phyloP scores from a whole-genome alignment of 306 rosid species.

The Trichosanthes truncata region DNA sequence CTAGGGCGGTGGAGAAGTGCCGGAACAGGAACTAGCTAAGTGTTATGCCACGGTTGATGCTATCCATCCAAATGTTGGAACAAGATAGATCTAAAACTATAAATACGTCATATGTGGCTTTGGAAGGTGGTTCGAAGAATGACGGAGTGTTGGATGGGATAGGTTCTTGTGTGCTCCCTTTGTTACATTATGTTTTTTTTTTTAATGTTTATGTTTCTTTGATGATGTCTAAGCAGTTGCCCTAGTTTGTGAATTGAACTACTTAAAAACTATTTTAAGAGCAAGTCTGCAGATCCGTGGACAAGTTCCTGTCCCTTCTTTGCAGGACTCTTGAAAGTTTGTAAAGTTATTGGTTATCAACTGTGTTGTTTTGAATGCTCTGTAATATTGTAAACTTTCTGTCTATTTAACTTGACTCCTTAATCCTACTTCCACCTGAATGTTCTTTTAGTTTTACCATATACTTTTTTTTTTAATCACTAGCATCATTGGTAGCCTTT shows the following conservation, averaged over 20 bases:
- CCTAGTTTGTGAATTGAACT: slow-evolving; percentile 24
- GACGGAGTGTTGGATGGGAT: slow-evolving; percentile 25
- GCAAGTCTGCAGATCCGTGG: slow-evolving; percentile 10
- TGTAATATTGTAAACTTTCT: slow-evolving; percentile 13
- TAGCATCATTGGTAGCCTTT: background rate
- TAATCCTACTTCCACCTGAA: background rate
- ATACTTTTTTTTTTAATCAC: background rate
- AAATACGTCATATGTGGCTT: background rate
- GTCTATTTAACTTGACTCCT: background rate
- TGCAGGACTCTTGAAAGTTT: slow-evolving; percentile 30
- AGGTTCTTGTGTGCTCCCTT: slow-evolving; percentile 25
- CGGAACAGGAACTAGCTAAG: slow-evolving; percentile 46
- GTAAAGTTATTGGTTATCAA: slow-evolving; percentile 31
- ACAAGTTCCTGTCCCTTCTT: slow-evolving; percentile 22
- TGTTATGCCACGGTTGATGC: slow-evolving; percentile 8
- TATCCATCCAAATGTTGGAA: slow-evolving; percentile 23
- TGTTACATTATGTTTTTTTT: slow-evolving; percentile 7
- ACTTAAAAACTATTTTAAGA: slow-evolving; percentile 12
- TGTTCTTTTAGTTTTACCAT: background rate
- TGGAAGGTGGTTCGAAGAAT: slow-evolving; percentile 17
- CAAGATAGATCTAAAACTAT: background rate
- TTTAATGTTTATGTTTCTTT: slow-evolving; percentile 13
- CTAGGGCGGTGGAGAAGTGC: slow-evolving; percentile 68
- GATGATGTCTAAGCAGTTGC: slow-evolving; percentile 20
- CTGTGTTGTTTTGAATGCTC: slow-evolving; percentile 16